Base-by-base conservation (phyloP, 495 filamentous ascomycete genomes). In the Neurospora sp. region DNA sequence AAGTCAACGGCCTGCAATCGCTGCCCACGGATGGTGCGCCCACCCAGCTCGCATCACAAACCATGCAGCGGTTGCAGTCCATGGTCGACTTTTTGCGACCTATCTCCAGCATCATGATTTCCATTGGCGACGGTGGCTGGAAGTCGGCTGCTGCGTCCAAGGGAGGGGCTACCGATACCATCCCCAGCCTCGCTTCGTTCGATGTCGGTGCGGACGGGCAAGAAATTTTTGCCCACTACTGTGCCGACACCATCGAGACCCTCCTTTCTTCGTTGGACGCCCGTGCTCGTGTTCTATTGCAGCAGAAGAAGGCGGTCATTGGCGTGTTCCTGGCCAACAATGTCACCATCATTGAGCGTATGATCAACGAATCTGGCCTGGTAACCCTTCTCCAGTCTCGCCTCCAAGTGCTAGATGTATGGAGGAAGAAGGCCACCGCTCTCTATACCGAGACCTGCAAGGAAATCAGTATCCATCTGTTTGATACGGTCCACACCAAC, bases 311-410 rank as follows among this genome's bases (percentile, higher is more conserved):
- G 81, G 88, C 89, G 18, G 84, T 92, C 16, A 86, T 93, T 69
- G 96, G 95, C 66, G 94, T 97, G 16, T 97, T 98, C 81, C 82
- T 99, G 72, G 92, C 93, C 66, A 99, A 99, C 81, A 93, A 92
- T 73, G 89, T 97, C 71, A 89, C 89, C 78, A 88, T 96, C 72
- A 89, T 98, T 72, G 94, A 98, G 75, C 90, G 93, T 75, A 92
- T 91, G 83, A 94, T 98, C 76, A 89, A 90, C 31, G 88, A 88
- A 48, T 96, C 93, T 11, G 94, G 97, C 44, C 87, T 99, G 14
- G 84, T 86, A 7, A 84, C 88, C 37, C 87, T 97, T 27, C 86
- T 99, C 70, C 87, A 90, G n/a, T 82, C 84, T 42, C 86, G 85
- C 11, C 88, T 90, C 71, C 85, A 85, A 59, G 87, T 87, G 69